phyloP scores from a whole-genome alignment of 2,329 filamentous ascomycete genomes.

The Allantophomopsis lycopodina region DNA sequence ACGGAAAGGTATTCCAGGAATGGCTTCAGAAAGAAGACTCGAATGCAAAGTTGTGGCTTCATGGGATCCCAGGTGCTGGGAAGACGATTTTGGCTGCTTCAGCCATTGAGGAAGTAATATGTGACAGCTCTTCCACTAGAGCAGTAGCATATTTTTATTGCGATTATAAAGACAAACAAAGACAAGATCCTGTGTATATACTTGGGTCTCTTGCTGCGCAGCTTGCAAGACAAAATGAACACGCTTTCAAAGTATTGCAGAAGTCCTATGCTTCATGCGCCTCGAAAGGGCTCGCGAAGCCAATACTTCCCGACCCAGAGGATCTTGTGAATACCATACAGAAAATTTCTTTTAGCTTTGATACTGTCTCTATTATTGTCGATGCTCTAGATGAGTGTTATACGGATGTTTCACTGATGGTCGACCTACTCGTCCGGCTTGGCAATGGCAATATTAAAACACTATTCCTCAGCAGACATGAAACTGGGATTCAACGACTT shows the following conservation, averaged over 20 bases:
- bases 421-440: too few relatives aligned
- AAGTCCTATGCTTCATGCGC: constrained; percentile 14
- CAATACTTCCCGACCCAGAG: constrained; percentile 11
- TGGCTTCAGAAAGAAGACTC: too few relatives aligned
- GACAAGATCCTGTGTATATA: constrained; percentile 12
- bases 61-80: background rate
- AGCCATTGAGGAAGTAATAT: too few relatives aligned
- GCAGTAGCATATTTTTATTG: constrained; percentile 20
- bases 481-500: too few relatives aligned
- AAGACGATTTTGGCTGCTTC: background rate
- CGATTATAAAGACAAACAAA: constrained; percentile 15
- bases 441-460: too few relatives aligned
- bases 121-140: background rate
- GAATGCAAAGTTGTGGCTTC: too few relatives aligned
- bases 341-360: too few relatives aligned
- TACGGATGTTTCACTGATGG: too few relatives aligned
- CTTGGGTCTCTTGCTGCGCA: constrained; percentile 20
- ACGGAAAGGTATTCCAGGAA: too few relatives aligned
- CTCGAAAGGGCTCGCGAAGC: constrained; percentile 11
- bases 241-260: constrained; percentile 7
- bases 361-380: too few relatives aligned
- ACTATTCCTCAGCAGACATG: too few relatives aligned
- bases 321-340: too few relatives aligned
- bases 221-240: constrained; percentile 7
- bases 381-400: constrained; percentile 8